Conservation (phyloP, 2,329 filamentous ascomycete species). For the Diaporthe ilicicola region DNA sequence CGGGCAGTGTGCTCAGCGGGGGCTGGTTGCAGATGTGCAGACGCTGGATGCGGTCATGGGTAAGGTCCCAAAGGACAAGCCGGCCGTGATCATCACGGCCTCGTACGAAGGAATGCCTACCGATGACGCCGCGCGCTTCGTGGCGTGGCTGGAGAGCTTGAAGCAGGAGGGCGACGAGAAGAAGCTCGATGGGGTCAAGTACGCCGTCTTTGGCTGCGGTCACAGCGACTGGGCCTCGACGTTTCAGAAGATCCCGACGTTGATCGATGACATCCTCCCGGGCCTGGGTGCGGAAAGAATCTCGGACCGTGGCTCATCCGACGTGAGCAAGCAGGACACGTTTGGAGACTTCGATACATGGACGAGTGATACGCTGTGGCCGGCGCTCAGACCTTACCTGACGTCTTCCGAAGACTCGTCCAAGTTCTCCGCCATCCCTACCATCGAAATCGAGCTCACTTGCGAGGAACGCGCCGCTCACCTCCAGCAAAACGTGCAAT, state of each 20-base stretch:
- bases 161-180: conserved; percentile 42
- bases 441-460: conserved; percentile 52
- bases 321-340: conserved; percentile 68
- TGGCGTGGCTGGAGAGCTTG: conserved; percentile 68
- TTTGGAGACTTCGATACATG: conserved; percentile 70
- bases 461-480: conserved; percentile 61
- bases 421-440: conserved; percentile 30
- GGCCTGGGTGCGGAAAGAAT: conserved; percentile 55
- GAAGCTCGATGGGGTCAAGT: conserved; percentile 64
- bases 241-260: conserved; percentile 71
- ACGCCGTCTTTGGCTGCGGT: conserved; percentile 75
- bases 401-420: conserved; percentile 30
- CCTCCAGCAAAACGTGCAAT: conserved; percentile 67
- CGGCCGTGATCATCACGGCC: conserved; percentile 71
- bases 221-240: conserved; percentile 63
- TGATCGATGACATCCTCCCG: conserved; percentile 62
- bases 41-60: conserved; percentile 69
- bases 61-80: conserved; percentile 66
- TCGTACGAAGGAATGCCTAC: conserved; percentile 77
- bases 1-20: conserved; percentile 60
- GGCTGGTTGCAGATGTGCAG: conserved; percentile 67
- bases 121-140: conserved; percentile 74
- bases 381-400: conserved; percentile 53
- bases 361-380: conserved; percentile 63
- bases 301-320: conserved; percentile 59